Evolutionary conservation across 768 basidiomycete genomes (phyloP).

Genomic region (Kwoniella shandongensis): DNA sequence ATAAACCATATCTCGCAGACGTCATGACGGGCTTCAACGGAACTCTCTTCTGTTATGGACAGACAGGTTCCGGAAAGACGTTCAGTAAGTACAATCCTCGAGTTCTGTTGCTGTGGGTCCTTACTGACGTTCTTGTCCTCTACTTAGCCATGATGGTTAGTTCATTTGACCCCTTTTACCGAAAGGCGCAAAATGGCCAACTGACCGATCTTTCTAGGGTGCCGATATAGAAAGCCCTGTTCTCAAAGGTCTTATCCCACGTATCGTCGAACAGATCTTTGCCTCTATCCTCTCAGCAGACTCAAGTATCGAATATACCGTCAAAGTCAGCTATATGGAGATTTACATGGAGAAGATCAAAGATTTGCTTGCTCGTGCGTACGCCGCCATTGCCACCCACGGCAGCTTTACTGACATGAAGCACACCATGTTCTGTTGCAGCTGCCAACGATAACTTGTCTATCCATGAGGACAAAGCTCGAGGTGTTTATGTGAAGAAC

Average conservation of each 20-base stretch:
- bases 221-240: conserved; percentile 95
- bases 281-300: conserved; percentile 95
- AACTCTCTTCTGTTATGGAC: conserved; percentile 67
- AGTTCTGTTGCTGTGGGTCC: background rate
- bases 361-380: conserved; percentile 91
- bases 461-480: conserved; percentile 95
- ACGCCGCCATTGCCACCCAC: too few species aligned
- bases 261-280: conserved; percentile 98
- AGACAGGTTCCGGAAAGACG: conserved; percentile 53
- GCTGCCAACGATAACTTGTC: conserved; percentile 98
- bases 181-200: background rate
- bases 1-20: too few species aligned
- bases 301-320: conserved; percentile 91
- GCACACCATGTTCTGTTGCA: conserved; percentile 43
- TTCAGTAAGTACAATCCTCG: conserved; percentile 49
- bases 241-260: conserved; percentile 92
- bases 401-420: background rate
- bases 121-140: conserved; percentile 56
- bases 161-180: background rate
- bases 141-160: conserved; percentile 94
- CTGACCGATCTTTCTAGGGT: conserved; percentile 62
- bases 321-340: conserved; percentile 99
- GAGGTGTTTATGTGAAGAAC: conserved; percentile 96
- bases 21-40: conserved; percentile 99
- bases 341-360: conserved; percentile 96